Evolutionary conservation across 179 eudicot genomes (phyloP), one percentile per base, ranked within the genome.

Genomic region (Beta corolliflora): DNA sequence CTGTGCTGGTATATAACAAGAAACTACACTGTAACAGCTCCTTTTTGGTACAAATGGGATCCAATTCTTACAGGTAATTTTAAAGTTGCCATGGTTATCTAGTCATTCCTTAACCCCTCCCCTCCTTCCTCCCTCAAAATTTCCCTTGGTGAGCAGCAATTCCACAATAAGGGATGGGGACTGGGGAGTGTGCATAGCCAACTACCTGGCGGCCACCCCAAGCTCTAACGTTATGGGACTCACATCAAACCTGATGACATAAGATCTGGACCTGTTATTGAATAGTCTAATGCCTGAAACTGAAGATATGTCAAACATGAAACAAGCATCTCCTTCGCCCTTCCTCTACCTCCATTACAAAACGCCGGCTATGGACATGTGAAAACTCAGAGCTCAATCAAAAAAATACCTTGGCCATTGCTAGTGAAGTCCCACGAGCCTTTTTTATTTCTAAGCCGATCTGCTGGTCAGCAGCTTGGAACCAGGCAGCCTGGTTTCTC

Each of bases 391-490:
- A 74, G 21, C 36, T 56, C 15, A 4, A n/a, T 25, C 15, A 52
- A 41, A 29, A 77, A 60, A 23, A 4, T 86, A 95, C 99, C 99
- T 96, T 96, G 48, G 98, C 98, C 99, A 96, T 96, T 60, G 99
- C 98, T 58, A 96, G n/a, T 81, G 81, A n/a, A n/a, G 82, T 88
- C 76, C 98, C 99, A 70, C 94, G 96, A 67, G 99, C 97, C 75
- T n/a, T 88, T 81, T 85, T 92, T 96, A 86, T 94, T 96, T 73
- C 99, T 98, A 84, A 91, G 88, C 48, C 93, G 96, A 83, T 96
- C 99, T 94, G 99, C 83, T 93, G 97, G 83, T 93, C 97, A 53
- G 98, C 98, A 23, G 99, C 99, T 90, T 91, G 94, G 87, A 79
- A 96, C 98, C 89, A 96, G 82, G 78, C n/a, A 94, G 86, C 83